phyloP scores from a whole-genome alignment of 1,284 basidiomycete genomes.

The Heliocybe sulcata region DNA sequence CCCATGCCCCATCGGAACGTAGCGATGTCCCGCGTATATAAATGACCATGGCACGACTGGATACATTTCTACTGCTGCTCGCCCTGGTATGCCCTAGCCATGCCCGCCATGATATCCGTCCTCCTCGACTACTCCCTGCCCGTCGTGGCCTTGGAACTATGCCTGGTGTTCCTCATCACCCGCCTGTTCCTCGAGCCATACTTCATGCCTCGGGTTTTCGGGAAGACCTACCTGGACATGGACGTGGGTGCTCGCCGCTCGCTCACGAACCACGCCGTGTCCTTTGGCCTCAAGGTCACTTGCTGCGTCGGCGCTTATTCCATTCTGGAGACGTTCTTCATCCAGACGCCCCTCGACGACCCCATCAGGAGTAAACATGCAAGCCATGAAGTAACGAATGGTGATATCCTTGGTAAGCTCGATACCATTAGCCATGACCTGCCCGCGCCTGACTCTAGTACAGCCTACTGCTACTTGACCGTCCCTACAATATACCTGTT shows the following conservation, averaged over 20 bases:
- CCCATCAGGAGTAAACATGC: neutral
- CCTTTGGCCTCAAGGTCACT: neutral
- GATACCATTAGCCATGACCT: neutral
- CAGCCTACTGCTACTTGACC: constrained; percentile 1
- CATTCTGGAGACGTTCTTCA: neutral
- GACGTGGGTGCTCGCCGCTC: constrained; percentile 1
- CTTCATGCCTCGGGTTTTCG: neutral
- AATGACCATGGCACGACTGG: neutral
- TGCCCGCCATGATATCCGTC: neutral
- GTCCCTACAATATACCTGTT: constrained; percentile 1
- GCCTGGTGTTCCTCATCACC: neutral
- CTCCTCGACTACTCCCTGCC: constrained; percentile 3
- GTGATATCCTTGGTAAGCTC: constrained; percentile 1
- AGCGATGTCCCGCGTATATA: neutral
- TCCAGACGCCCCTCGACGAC: neutral
- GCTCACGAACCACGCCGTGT: constrained; percentile 1
- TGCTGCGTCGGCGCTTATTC: neutral
- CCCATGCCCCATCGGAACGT: neutral
- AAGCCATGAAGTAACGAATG: neutral
- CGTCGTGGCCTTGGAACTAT: neutral
- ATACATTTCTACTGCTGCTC: neutral
- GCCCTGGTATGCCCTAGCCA: neutral
- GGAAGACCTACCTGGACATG: neutral
- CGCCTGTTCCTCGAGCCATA: constrained; percentile 1
- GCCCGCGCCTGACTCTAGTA: too few relatives aligned